Evolutionary conservation across 2,329 filamentous ascomycete species (phyloP), one percentile per base, ranked within the genome.

Genomic region (Diaporthe sp.): DNA sequence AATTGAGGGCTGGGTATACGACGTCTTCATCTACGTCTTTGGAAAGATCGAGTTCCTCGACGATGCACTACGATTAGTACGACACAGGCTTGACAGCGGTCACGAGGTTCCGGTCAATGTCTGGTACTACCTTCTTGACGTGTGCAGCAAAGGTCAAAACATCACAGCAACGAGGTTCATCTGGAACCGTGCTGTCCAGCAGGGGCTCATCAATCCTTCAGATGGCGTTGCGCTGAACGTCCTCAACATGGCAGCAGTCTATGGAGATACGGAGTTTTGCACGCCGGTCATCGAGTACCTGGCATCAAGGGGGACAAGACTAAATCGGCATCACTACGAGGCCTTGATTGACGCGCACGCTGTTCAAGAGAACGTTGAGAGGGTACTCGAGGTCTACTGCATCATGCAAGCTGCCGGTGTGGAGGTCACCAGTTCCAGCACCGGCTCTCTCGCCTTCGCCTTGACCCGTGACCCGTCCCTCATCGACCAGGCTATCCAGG

Each of bases 321-420:
- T 95, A 50, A 86, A 88, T 12, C 83, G 89, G 8, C 88, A 93
- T 76, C 95, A 98, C 81, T 97, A 97, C 83, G 95, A 97, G 82
- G 89, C 93, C 38, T 87, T 98, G 38, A 86, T 96, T 9, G 91
- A 94, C 74, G 89, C 93, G 5, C 95, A 97, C 80, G 86, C 91
- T 15, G 84, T 86, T 4, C 80, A 82, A 4, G 86, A 87, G 2
- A 91, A 97, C 77, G 80, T 96, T 10, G 83, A 85, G 33, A 90
- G 91, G 35, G 93, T 94, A 0, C 87, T 98, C 47, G 89, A 90
- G 54, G 88, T 94, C 1, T 86, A 98, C 22, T 90, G 90, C 77
- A 92, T 95, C 80, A 97, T 97, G 93, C 84, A 89, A 30, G 87
- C 90, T 75, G 89, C 91, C 25, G 90, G 91, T 7, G 81, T 92